Evolutionary conservation across 2,329 filamentous ascomycete genomes (phyloP), one percentile per base, ranked within the genome.

Genomic region (Fusarium anthophilum): DNA sequence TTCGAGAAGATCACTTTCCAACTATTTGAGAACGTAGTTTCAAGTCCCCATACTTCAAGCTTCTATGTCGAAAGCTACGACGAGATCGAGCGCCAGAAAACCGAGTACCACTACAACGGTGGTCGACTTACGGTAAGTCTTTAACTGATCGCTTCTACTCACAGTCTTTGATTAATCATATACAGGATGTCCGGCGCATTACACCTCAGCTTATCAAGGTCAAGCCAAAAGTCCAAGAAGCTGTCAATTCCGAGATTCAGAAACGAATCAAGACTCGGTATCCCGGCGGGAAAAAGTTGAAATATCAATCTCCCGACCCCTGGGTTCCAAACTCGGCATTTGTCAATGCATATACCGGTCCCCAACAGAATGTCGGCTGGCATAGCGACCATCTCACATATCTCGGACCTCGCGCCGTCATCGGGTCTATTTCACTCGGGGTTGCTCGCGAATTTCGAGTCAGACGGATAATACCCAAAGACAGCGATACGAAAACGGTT

Each of bases 331-430:
- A 98, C 79, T 94, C 94, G 0, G 94, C 95, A 0, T 96, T 98
- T 79, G 95, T 97, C 22, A 99, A 99, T 81, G 97, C 94, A 84
- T 99, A 99, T 81, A 87, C 92, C 76, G 95, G 95, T 0, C 92
- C 91, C 0, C 87, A 91, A 17, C 91, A 98, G 83, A 94, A 88
- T 69, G 95, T 98, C 2, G 96, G 96, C 38, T 98, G 94, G 83
- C 96, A 99, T 82, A 91, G 93, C 41, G 96, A 99, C 80, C 94
- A 98, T 77, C 87, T 98, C 22, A 98, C 96, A 0, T 98, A 98
- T 79, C 88, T 98, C 2, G 96, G 96, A 0, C 96, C 96, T 0
- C 91, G 93, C 13, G 90, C 96, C 12, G 88, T 97, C 28, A 98
- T 98, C 66, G 96, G 95, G 2, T 97, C 94, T 54, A 84, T 99